Evolutionary conservation across 495 filamentous ascomycete genomes (phyloP).

Genomic region (Thermothielavioides terrestris): DNA sequence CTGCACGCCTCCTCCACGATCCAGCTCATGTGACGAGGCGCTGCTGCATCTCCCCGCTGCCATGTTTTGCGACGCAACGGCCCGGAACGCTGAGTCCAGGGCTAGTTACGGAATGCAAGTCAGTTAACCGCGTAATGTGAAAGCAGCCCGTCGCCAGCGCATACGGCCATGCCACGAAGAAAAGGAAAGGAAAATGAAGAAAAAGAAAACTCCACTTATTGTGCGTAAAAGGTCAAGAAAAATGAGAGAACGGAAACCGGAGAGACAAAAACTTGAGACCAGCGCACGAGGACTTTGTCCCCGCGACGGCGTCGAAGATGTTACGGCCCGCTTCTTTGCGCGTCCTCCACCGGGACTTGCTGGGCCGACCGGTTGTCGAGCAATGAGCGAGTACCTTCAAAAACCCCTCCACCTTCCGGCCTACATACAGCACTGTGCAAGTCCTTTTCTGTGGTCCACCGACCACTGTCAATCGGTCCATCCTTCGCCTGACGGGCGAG

Average conservation of each 20-base stretch:
- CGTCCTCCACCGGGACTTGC: too few relatives aligned
- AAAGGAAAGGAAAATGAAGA: neutral
- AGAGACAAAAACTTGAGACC: too few relatives aligned
- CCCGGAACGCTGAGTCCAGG: neutral
- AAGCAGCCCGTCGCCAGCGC: too few relatives aligned
- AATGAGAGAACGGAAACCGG: too few relatives aligned
- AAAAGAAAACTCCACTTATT: too few relatives aligned
- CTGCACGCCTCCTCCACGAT: neutral
- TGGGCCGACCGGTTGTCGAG: neutral
- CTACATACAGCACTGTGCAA: too few relatives aligned
- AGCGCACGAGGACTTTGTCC: neutral
- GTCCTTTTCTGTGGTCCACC: neutral
- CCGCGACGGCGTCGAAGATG: neutral
- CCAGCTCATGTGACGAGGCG: conserved; percentile 1
- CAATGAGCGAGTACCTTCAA: neutral
- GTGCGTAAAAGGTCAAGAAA: too few relatives aligned
- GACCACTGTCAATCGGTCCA: neutral
- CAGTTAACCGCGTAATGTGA: too few relatives aligned
- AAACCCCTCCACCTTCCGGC: neutral
- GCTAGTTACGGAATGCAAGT: too few relatives aligned
- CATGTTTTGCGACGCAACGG: neutral
- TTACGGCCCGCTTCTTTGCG: neutral
- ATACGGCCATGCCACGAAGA: neutral
- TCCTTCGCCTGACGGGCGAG: neutral
- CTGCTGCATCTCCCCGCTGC: conserved; percentile 5